A percentile compares a stretch with the other conserved stretches of the same genome.
phyloP scores from a whole-genome alignment of 352 stramenopile genomes.

The Globisporangium paroecandrum region DNA sequence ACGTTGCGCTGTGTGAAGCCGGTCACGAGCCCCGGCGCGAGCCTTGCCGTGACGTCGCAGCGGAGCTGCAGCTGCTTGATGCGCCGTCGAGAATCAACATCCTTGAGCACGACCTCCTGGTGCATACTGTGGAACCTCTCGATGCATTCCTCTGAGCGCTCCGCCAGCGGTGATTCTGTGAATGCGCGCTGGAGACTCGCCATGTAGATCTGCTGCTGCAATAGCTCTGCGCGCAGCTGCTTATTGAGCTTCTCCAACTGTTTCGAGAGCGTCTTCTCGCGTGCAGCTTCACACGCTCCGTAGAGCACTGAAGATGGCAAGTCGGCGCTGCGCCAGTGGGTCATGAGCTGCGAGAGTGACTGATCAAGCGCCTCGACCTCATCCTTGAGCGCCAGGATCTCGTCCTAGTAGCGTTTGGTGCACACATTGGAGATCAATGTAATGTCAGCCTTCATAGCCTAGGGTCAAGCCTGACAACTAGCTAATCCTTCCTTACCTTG shows the following conservation, averaged over 20 bases:
- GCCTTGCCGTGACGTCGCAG: neutral
- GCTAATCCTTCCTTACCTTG: no score
- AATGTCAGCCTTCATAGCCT: no score
- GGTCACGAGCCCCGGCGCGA: neutral
- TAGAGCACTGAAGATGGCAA: neutral
- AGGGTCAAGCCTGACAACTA: no score
- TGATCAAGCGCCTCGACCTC: neutral
- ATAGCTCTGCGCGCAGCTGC: neutral
- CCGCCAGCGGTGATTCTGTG: neutral
- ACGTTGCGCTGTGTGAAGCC: neutral
- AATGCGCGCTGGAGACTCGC: neutral
- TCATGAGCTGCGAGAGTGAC: neutral
- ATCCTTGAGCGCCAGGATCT: neutral
- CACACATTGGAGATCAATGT: no score
- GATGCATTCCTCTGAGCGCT: neutral
- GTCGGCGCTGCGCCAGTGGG: neutral
- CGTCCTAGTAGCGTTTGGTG: neutral
- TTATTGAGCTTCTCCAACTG: neutral
- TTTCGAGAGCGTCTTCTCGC: neutral
- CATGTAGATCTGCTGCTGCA: slow-evolving; percentile 1
- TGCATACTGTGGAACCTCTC: neutral
- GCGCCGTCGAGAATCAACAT: neutral
- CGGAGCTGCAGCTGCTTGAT: neutral
- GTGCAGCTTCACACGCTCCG: neutral
- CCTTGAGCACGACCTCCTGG: neutral